Base-by-base conservation (phyloP, 129 eudicot species). In the Artemisia annua region DNA sequence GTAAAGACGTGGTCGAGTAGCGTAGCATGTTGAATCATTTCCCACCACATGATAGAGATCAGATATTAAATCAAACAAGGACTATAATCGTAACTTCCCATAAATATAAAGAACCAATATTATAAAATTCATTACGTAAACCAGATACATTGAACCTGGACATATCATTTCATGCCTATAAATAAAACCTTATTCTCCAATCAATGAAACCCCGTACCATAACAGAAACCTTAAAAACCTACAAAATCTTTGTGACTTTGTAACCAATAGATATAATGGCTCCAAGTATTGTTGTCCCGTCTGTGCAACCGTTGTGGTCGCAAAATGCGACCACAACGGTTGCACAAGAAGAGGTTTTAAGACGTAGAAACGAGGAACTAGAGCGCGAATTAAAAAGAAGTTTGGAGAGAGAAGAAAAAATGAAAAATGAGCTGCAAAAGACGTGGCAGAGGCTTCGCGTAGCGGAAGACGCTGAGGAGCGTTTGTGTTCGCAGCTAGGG, bases 381-480 rank as follows among this genome's bases (percentile, higher is more conserved):
- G 96, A 92, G 85, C 78, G 79, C 55, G 95, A 87, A 16, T 26
- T 92, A 69, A 69, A 77, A 62, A 56, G 69, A 81, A 92, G 97
- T 1, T 0, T 74, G 9, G 84, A 76, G 72, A 86, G 96, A 73
- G 98, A 92, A 30, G 95, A 85, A 80, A 80, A 64, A 59, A 89
- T 87, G 96, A 87, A 77, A 78, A 54, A n/a, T 63, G 95, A 92
- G 76, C 56, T 92, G 28, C 63, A 67, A 51, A 71, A 69, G 58
- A 55, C 77, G 17, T 69, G 72, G 75, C 72, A 76, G 56, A 65
- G 91, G 79, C 72, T 92, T n/a, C 82, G 79, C 22, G 88, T 92
- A 62, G 95, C 95, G 43, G 98, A 92, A 81, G 98, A 92, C 19
- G 98, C 91, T 2, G 98, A 92, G 85, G 98, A 92, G 84, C 84